These are phyloP conservation scores for Claviceps africana DNA, from an alignment of 2,329 filamentous ascomycete genomes.

Conservation along the genomic window DNA sequence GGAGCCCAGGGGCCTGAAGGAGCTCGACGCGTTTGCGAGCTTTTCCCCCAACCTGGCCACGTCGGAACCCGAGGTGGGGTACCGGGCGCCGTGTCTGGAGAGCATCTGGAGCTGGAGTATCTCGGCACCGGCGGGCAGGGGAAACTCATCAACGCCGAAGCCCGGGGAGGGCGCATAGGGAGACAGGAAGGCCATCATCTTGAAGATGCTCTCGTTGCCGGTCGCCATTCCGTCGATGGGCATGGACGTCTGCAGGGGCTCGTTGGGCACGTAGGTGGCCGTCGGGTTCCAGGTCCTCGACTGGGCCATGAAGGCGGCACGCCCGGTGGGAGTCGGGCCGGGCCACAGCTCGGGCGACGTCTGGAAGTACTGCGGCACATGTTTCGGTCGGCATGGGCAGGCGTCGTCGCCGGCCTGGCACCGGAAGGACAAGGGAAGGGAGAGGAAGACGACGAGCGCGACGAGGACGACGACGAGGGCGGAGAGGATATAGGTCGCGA, in stretches of 20 bases:
- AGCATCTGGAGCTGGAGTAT: constrained; percentile 61
- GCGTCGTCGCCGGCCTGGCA: constrained; percentile 8
- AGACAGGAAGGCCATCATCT: constrained; percentile 51
- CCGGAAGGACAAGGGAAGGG: constrained; percentile 18
- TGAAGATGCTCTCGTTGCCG: constrained; percentile 52
- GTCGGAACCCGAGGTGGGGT: constrained; percentile 49
- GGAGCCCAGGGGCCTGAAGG: constrained; percentile 40
- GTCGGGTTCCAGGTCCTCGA: constrained; percentile 54
- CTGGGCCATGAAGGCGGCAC: constrained; percentile 55
- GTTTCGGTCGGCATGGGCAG: constrained; percentile 19
- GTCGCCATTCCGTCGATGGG: constrained; percentile 47
- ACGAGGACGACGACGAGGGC: constrained; percentile 23
- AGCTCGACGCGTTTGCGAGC: constrained; percentile 38
- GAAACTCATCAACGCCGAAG: constrained; percentile 61
- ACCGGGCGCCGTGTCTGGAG: constrained; percentile 58
- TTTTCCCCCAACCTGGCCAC: constrained; percentile 42
- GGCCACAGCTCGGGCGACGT: constrained; percentile 45
- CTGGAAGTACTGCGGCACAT: constrained; percentile 49
- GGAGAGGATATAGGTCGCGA: constrained; percentile 19
- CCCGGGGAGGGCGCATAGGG: constrained; percentile 60
- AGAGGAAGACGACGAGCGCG: constrained; percentile 22
- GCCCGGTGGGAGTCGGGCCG: constrained; percentile 58
- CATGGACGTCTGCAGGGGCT: constrained; percentile 55
- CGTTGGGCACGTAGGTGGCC: constrained; percentile 51
- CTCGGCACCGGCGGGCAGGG: constrained; percentile 50